Base-by-base conservation (phyloP, 2,329 filamentous ascomycete genomes). In the Colletotrichum musae region DNA sequence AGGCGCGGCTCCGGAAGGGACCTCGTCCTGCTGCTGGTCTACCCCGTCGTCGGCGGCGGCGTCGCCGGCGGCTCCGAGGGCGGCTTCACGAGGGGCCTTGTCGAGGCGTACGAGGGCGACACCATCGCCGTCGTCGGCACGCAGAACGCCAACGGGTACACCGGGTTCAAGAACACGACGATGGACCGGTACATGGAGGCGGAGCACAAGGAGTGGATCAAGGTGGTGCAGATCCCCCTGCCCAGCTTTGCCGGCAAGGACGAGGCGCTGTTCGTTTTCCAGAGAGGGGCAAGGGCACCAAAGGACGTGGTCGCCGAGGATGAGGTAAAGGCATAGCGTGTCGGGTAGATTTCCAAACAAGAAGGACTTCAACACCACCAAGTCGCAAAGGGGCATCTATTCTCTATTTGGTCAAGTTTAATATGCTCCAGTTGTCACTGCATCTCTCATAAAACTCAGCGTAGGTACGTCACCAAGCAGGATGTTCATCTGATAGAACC, bases 231-330 rank as follows among this genome's bases (percentile, higher is more conserved):
- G 80, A 84, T 94, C 70, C 86, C 92, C 4, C 77, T 94, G 75
- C 92, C 92, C 24, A 93, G 91, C 77, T 94, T 94, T 79, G 89
- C 91, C 3, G 92, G 90, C 32, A 94, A 94, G 78, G 92, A 94
- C 74, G 92, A 94, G 80, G 92, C 89, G 0, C 75, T 94, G 64
- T 94, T 90, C 78, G 85, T 93, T 21, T 94, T 92, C 72, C 84
- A 87, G 73, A 77, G 85, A 62, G 83, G 84, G 16, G 74, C 80
- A n/a, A 77, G 80, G 69, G 82, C 78, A 21, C 77, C 77, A 6
- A 68, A 64, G 41, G 39, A 64, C 12, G 54, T 15, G 48, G 39
- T 18, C 6, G 21, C 36, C 3, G 36, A 57, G 54, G 13, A 36
- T 18, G 28, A 24, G 41, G 16, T 15, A 16, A 43, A 43, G 5